A percentile compares a stretch with the other conserved stretches of the same genome.
Conservation (phyloP, 352 stramenopile genomes). For the Globisporangium megalacanthum region DNA sequence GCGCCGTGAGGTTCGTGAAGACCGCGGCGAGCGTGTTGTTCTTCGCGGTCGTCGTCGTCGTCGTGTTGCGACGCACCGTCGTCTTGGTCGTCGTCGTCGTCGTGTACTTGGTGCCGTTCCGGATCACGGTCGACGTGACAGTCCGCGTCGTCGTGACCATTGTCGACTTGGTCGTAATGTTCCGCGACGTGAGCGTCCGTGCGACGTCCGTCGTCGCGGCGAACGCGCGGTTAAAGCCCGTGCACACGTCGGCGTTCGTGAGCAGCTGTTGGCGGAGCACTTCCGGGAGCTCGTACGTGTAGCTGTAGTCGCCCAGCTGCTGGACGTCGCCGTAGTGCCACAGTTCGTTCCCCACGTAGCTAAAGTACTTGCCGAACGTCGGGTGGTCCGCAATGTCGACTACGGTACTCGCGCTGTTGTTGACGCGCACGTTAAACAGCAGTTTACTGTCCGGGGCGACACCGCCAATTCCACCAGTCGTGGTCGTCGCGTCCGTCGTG, state of each 20-base stretch:
- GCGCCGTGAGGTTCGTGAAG: constrained; percentile 26
- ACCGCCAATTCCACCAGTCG: constrained; percentile 39
- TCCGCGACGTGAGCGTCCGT: constrained; percentile 28
- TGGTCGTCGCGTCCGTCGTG: constrained; percentile 25
- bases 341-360: constrained; percentile 40
- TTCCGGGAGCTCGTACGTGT: constrained; percentile 63
- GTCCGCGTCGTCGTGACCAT: constrained; percentile 42
- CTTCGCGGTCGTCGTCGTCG: constrained; percentile 15
- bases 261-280: constrained; percentile 55
- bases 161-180: constrained; percentile 35
- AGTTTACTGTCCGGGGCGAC: constrained; percentile 29
- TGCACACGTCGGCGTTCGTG: constrained; percentile 60
- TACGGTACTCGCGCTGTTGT: constrained; percentile 19
- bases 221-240: constrained; percentile 43
- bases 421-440: constrained; percentile 32
- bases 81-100: constrained; percentile 46
- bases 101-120: constrained; percentile 47
- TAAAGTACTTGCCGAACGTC: constrained; percentile 59
- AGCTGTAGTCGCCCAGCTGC: constrained; percentile 65
- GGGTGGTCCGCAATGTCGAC: constrained; percentile 56
- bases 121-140: constrained; percentile 35
- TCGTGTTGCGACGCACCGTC: constrained; percentile 28
- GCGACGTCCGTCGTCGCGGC: constrained; percentile 29
- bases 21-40: constrained; percentile 21
- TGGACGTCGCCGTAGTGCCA: constrained; percentile 59